Conservation (phyloP, 306 rosid genomes). For the Cucurbita pepo region DNA sequence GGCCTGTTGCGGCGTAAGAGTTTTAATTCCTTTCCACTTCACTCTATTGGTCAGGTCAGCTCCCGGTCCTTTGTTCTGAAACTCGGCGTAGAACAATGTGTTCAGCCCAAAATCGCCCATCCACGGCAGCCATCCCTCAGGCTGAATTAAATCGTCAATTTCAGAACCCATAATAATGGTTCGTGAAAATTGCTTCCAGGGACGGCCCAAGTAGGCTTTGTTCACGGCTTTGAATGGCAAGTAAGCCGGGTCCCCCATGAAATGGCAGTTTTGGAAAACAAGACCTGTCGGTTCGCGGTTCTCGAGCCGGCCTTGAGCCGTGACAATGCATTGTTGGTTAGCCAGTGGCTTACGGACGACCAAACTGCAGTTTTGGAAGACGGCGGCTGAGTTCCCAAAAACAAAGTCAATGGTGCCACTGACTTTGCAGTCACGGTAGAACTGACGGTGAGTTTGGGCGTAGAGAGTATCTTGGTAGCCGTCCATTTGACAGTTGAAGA, state of each 20-base stretch:
- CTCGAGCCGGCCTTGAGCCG: constrained; percentile 25
- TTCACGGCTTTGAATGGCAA: neutral
- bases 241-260: constrained; percentile 16
- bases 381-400: constrained; percentile 4
- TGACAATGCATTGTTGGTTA: constrained; percentile 18
- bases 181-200: constrained; percentile 34
- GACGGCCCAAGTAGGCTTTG: constrained; percentile 27
- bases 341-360: constrained; percentile 12
- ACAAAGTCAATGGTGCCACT: constrained; percentile 18
- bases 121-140: constrained; percentile 29
- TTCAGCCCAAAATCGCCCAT: neutral
- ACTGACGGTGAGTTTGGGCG: constrained; percentile 12
- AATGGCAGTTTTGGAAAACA: constrained; percentile 24
- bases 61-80: constrained; percentile 21
- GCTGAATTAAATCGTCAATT: constrained; percentile 10
- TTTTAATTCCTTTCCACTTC: constrained; percentile 24
- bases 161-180: constrained; percentile 25
- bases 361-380: constrained; percentile 28
- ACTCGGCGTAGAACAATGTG: constrained; percentile 22
- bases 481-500: constrained; percentile 15
- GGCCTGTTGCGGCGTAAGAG: constrained; percentile 1
- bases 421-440: constrained; percentile 11
- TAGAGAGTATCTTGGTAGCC: constrained; percentile 20
- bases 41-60: constrained; percentile 14
- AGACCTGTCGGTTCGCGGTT: neutral